Evolutionary conservation across 1,139 yeast species (phyloP).

Genomic region (Yamadazyma taylorii): DNA sequence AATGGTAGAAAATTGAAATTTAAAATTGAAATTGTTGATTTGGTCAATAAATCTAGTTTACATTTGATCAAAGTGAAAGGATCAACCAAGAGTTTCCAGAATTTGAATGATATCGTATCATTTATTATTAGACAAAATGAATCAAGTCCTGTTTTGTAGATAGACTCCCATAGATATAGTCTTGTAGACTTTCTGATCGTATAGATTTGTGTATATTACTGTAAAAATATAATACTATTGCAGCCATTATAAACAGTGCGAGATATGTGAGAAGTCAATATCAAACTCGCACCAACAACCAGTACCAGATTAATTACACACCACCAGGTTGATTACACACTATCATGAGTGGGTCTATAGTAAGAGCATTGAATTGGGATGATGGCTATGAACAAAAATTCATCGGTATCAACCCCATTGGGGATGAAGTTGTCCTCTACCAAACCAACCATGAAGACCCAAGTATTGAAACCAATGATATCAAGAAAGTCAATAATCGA

Average conservation of each 20-base stretch:
- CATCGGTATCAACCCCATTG: conserved; percentile 63
- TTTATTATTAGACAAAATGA: conserved; percentile 28
- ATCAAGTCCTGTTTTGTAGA: conserved; percentile 1
- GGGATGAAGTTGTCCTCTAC: conserved; percentile 66
- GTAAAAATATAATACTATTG: not conserved
- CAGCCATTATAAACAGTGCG: not conserved
- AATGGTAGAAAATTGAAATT: conserved; percentile 50
- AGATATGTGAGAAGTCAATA: too few relatives aligned
- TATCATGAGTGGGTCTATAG: conserved; percentile 57
- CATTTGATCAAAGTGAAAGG: conserved; percentile 61
- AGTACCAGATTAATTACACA: too few relatives aligned
- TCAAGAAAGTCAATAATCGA: conserved; percentile 50
- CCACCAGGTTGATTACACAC: too few relatives aligned
- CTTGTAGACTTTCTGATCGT: too few relatives aligned
- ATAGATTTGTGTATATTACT: not conserved
- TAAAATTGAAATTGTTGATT: conserved; percentile 44
- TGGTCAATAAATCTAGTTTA: conserved; percentile 46
- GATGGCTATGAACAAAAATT: conserved; percentile 53
- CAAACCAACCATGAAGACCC: conserved; percentile 50
- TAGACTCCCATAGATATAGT: too few relatives aligned
- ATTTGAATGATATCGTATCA: conserved; percentile 50
- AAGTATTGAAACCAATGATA: conserved; percentile 33
- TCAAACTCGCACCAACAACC: too few relatives aligned
- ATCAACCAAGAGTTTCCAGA: conserved; percentile 64
- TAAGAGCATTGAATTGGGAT: conserved; percentile 63